phyloP scores from a whole-genome alignment of 2,329 filamentous ascomycete species.

The Ceratocystis colombiana region DNA sequence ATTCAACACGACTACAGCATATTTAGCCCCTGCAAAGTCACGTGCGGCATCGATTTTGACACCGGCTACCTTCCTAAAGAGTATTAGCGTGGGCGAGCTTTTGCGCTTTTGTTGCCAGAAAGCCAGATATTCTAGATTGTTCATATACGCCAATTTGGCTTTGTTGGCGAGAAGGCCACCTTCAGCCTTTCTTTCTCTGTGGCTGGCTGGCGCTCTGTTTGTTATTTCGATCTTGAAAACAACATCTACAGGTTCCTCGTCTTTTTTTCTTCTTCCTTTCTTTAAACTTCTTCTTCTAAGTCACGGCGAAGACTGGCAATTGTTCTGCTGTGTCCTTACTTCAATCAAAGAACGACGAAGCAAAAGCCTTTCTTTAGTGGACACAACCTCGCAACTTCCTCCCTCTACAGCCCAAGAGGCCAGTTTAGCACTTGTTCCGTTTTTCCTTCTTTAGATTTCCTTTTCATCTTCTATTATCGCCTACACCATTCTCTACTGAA shows the following conservation, averaged over 20 bases:
- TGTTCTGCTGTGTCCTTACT: background rate
- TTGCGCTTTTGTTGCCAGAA: slow-evolving; percentile 3
- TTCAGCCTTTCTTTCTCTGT: slow-evolving; percentile 10
- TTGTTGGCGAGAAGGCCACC: slow-evolving; percentile 10
- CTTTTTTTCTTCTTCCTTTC: slow-evolving; percentile 14
- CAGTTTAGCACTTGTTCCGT: slow-evolving; percentile 7
- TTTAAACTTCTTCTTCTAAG: background rate
- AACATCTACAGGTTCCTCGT: background rate
- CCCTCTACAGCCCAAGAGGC: slow-evolving; percentile 2
- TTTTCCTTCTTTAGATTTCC: slow-evolving; percentile 9
- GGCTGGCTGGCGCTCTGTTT: slow-evolving; percentile 3
- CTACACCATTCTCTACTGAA: background rate
- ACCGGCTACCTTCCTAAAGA: background rate
- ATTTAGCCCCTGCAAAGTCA: background rate
- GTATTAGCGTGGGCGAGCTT: background rate
- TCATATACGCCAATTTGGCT: slow-evolving; percentile 1
- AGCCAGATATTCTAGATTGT: slow-evolving; percentile 24
- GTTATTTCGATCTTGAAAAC: background rate
- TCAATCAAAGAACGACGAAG: too few species aligned
- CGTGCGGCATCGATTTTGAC: background rate
- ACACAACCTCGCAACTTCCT: background rate
- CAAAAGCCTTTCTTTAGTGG: background rate
- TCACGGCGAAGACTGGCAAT: too few species aligned
- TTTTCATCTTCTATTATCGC: background rate
- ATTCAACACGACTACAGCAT: background rate